Evolutionary conservation across 345 rosid species (phyloP).

Genomic region (Jatropha curcas): DNA sequence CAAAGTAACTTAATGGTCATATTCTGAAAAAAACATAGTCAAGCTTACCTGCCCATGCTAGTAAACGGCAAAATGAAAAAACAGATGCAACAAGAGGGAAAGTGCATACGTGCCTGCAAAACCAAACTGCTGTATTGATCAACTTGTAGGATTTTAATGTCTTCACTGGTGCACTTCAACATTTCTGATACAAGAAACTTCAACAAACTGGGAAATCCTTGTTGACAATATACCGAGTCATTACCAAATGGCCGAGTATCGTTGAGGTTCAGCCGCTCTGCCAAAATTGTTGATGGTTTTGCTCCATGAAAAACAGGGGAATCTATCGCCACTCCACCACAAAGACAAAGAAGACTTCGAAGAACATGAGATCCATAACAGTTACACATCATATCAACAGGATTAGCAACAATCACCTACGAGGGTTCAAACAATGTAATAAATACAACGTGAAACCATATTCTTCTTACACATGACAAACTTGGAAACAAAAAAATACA

Average conservation of each 20-base stretch:
- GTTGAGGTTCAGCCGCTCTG: slow-evolving; percentile 69
- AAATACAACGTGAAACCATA: background rate
- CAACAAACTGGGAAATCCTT: slow-evolving; percentile 65
- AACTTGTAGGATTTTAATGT: slow-evolving; percentile 53
- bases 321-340: slow-evolving; percentile 77
- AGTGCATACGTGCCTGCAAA: slow-evolving; percentile 60
- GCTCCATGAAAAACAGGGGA: slow-evolving; percentile 65
- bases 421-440: slow-evolving; percentile 14
- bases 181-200: slow-evolving; percentile 62
- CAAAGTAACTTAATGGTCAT: background rate
- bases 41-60: background rate
- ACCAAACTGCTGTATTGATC: slow-evolving; percentile 88
- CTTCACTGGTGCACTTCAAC: slow-evolving; percentile 49
- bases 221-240: slow-evolving; percentile 38
- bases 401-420: slow-evolving; percentile 64
- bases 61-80: background rate
- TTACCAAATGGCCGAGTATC: slow-evolving; percentile 36
- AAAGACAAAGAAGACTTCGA: slow-evolving; percentile 85
- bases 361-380: slow-evolving; percentile 95
- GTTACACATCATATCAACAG: slow-evolving; percentile 68
- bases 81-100: slow-evolving; percentile 2
- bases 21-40: background rate
- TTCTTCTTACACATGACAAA: background rate
- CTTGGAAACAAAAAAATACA: background rate
- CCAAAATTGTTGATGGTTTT: slow-evolving; percentile 62